phyloP scores from a whole-genome alignment of 164 flowering plant genomes.

The Platanus orientalis region DNA sequence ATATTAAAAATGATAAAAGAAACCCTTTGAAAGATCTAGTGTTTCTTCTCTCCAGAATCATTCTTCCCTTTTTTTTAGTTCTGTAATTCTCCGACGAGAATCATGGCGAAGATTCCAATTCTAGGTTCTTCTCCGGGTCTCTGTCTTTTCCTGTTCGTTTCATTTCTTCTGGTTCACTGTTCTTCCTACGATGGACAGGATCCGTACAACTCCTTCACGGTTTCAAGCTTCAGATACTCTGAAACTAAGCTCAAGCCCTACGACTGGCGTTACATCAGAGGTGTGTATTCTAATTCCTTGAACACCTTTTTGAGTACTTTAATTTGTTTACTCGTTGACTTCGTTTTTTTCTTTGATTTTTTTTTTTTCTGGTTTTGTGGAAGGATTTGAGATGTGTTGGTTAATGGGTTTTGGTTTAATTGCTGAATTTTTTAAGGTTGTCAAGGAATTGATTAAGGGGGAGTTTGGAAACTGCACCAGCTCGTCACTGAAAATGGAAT shows the following conservation, averaged over 20 bases:
- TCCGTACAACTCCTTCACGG: conserved; percentile 29
- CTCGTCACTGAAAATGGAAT: no score
- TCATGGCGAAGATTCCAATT: conserved; percentile 33
- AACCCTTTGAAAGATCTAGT: no score
- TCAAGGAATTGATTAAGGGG: no score
- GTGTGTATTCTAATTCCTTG: conserved; percentile 21
- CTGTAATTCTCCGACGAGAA: not conserved
- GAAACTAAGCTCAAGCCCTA: conserved; percentile 48
- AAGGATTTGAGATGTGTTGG: not conserved
- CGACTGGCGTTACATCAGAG: conserved; percentile 75
- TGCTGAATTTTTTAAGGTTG: not conserved
- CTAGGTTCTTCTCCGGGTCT: conserved; percentile 26
- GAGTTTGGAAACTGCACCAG: no score
- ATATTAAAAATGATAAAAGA: no score
- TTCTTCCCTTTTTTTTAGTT: no score
- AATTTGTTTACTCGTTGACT: no score
- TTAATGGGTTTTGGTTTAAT: not conserved
- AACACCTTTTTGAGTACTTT: not conserved
- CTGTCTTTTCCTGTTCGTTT: conserved; percentile 13
- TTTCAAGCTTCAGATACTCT: conserved; percentile 65
- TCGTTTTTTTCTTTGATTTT: not conserved
- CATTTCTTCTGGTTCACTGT: conserved; percentile 10
- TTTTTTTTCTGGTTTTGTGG: not conserved
- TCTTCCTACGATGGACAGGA: conserved; percentile 10
- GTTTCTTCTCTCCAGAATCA: no score